These are phyloP conservation scores for Asclepias syriaca DNA, from an alignment of 257 asterid genomes.

Conservation along the genomic window DNA sequence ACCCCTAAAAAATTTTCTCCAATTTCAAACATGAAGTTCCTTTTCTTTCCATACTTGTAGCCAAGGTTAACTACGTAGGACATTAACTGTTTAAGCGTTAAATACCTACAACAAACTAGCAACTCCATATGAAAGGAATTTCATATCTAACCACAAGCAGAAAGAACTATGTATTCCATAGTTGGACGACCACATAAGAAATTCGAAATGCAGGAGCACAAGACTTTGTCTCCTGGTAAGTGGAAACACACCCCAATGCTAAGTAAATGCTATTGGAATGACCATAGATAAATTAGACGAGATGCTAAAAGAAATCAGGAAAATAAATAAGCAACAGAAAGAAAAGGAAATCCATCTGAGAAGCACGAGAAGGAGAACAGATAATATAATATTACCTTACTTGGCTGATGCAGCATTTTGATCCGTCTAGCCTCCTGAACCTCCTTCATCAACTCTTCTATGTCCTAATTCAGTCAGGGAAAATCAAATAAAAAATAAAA, in stretches of 20 bases:
- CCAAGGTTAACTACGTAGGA: background rate
- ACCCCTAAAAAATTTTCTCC: background rate
- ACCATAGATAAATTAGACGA: background rate
- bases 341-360: background rate
- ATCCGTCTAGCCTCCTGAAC: constrained; percentile 93
- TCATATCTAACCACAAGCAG: background rate
- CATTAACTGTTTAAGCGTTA: background rate
- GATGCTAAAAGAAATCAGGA: background rate
- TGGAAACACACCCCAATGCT: background rate
- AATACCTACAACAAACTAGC: background rate
- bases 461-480: constrained; percentile 42
- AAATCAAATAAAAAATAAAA: background rate
- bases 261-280: background rate
- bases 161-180: background rate
- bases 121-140: background rate
- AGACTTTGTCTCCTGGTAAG: background rate
- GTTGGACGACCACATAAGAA: background rate
- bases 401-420: constrained; percentile 94
- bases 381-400: constrained; percentile 48
- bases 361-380: constrained; percentile 1
- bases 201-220: background rate
- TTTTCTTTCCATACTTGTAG: background rate
- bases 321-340: background rate
- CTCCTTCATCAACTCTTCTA: constrained; percentile 92
- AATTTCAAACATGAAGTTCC: background rate